These are phyloP conservation scores for Botrytis pseudocinerea DNA, from an alignment of 2,329 filamentous ascomycete species.

Conservation along the genomic window DNA sequence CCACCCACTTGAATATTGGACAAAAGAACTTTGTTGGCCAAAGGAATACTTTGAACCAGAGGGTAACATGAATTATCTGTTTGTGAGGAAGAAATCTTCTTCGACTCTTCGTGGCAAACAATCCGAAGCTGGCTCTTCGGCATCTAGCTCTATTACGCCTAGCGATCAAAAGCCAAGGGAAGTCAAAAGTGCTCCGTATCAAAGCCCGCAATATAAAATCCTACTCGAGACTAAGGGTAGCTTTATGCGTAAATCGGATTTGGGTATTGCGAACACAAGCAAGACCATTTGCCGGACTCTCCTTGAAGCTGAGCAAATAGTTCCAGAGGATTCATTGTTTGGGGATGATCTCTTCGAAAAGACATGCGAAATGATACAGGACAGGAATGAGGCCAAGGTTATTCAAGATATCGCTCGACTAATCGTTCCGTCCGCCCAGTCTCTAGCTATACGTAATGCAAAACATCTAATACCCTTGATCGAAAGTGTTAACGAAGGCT, in stretches of 20 bases:
- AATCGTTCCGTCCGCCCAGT: conserved; percentile 5
- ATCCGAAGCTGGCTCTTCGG: conserved; percentile 27
- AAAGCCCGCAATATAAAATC: conserved; percentile 39
- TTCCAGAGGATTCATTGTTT: conserved; percentile 5
- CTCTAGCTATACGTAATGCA: background rate
- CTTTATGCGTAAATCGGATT: conserved; percentile 43
- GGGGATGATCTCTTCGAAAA: background rate
- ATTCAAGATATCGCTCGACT: conserved; percentile 9
- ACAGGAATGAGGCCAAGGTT: background rate
- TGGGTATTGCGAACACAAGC: conserved; percentile 41
- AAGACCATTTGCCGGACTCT: conserved; percentile 34
- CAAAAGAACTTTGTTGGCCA: background rate
- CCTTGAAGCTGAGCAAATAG: background rate
- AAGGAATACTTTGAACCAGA: conserved; percentile 15
- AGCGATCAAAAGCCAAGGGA: conserved; percentile 45
- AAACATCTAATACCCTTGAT: conserved; percentile 39
- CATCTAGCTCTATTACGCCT: conserved; percentile 33
- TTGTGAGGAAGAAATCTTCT: conserved; percentile 40
- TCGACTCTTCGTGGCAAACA: conserved; percentile 36
- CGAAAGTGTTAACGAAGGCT: conserved; percentile 47
- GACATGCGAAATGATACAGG: background rate
- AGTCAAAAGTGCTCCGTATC: conserved; percentile 43
- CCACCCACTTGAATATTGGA: conserved; percentile 11
- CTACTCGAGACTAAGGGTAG: conserved; percentile 45
- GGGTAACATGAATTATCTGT: conserved; percentile 32